Conservation (phyloP, 2,329 filamentous ascomycete species). For the Gremmenia infestans region DNA sequence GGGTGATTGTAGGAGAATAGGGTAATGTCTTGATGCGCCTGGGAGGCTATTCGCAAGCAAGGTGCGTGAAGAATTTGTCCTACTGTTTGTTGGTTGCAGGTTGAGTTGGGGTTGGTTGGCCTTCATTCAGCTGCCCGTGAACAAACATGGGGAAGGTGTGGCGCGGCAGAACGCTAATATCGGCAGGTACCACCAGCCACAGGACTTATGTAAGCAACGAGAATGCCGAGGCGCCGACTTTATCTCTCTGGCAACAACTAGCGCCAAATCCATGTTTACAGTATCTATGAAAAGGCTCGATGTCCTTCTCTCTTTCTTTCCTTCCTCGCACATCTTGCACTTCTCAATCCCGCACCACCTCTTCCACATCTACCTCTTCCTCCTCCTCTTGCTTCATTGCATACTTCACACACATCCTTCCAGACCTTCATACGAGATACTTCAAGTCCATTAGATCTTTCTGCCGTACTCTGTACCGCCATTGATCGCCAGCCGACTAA, state of each 20-base stretch:
- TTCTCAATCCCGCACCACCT: constrained; percentile 28
- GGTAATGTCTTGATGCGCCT: neutral
- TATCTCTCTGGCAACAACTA: neutral
- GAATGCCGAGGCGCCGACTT: too few species aligned
- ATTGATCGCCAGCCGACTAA: constrained; percentile 47
- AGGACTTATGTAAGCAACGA: too few species aligned
- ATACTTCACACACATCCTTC: constrained; percentile 11
- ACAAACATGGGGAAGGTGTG: too few species aligned
- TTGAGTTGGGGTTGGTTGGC: neutral
- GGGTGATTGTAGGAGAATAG: neutral
- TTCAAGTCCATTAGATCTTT: constrained; percentile 43
- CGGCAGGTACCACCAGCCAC: neutral
- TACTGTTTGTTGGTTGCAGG: neutral
- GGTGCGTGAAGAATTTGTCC: too few species aligned
- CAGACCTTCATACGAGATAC: constrained; percentile 26
- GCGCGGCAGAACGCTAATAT: neutral
- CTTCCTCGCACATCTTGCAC: constrained; percentile 28
- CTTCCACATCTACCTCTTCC: constrained; percentile 29
- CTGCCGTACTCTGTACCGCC: constrained; percentile 36
- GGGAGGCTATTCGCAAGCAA: too few species aligned
- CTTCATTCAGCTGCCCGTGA: too few species aligned
- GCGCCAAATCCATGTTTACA: neutral
- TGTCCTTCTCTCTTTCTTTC: constrained; percentile 20
- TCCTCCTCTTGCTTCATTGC: constrained; percentile 20
- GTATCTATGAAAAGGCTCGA: constrained; percentile 6